phyloP scores from a whole-genome alignment of 2,329 filamentous ascomycete species.

The Diaporthe capsici region DNA sequence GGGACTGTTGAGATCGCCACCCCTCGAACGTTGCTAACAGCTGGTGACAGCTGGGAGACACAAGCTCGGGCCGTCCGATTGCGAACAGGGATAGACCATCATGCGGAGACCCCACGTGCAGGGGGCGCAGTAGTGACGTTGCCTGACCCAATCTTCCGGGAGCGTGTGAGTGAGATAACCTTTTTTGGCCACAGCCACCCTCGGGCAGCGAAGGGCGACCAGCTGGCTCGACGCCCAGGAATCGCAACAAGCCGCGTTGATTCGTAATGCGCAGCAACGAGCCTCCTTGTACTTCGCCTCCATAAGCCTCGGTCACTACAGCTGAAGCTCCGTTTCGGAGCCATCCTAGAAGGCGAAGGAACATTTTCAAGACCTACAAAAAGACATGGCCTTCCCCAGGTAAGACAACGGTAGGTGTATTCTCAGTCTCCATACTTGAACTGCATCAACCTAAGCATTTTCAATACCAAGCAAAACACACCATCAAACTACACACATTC shows the following conservation, averaged over 20 bases:
- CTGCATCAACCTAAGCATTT: background rate
- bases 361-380: background rate
- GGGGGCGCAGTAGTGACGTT: slow-evolving; percentile 38
- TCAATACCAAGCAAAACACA: background rate
- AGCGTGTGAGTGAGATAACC: background rate
- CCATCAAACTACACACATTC: background rate
- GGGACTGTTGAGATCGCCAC: background rate
- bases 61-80: slow-evolving; percentile 2
- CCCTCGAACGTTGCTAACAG: background rate
- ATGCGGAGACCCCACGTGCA: slow-evolving; percentile 4
- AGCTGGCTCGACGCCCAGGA: slow-evolving; percentile 4
- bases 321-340: slow-evolving; percentile 18
- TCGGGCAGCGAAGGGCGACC: slow-evolving; percentile 12
- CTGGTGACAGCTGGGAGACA: slow-evolving; percentile 13
- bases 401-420: background rate
- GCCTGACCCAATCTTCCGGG: slow-evolving; percentile 7
- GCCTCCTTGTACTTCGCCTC: slow-evolving; percentile 29
- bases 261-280: slow-evolving; percentile 32
- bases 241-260: slow-evolving; percentile 22
- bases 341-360: slow-evolving; percentile 9
- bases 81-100: slow-evolving; percentile 11
- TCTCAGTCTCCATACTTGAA: background rate
- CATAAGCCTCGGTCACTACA: slow-evolving; percentile 8
- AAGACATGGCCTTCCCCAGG: background rate
- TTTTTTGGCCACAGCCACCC: slow-evolving; percentile 34